Conservation (phyloP, 306 rosid species). For the Pyrus betulifolia region DNA sequence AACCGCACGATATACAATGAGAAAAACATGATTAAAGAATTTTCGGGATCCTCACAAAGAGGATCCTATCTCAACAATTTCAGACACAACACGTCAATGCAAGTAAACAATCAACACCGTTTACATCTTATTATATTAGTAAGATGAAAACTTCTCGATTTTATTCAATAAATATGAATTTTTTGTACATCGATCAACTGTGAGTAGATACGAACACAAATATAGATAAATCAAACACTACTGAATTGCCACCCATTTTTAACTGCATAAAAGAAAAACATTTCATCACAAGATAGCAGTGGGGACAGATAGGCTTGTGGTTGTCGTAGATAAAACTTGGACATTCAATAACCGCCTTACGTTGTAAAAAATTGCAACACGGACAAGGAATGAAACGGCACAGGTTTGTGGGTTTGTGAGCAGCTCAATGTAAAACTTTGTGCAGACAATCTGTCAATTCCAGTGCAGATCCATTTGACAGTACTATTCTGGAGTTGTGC, state of each 20-base stretch:
- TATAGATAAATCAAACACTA: background rate
- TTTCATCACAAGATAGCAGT: background rate
- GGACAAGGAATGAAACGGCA: background rate
- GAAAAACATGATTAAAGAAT: too few species aligned
- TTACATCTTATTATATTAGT: too few species aligned
- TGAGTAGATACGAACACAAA: background rate
- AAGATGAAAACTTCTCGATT: background rate
- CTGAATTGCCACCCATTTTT: background rate
- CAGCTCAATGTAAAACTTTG: background rate
- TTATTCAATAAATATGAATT: too few species aligned
- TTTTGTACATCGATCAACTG: background rate
- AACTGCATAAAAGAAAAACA: background rate
- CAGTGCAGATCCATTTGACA: background rate
- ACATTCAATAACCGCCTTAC: background rate
- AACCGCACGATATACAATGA: rapidly evolving
- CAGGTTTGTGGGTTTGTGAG: background rate
- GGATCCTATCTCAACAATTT: too few species aligned
- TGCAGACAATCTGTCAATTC: background rate
- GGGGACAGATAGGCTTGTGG: background rate
- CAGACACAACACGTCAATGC: too few species aligned
- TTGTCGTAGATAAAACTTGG: background rate
- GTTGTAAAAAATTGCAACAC: background rate
- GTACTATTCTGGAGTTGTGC: background rate
- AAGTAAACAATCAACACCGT: too few species aligned
- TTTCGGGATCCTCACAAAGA: rapidly evolving